These are phyloP conservation scores for Fraxinus anomala DNA, from an alignment of 257 asterid genomes.

Conservation along the genomic window DNA sequence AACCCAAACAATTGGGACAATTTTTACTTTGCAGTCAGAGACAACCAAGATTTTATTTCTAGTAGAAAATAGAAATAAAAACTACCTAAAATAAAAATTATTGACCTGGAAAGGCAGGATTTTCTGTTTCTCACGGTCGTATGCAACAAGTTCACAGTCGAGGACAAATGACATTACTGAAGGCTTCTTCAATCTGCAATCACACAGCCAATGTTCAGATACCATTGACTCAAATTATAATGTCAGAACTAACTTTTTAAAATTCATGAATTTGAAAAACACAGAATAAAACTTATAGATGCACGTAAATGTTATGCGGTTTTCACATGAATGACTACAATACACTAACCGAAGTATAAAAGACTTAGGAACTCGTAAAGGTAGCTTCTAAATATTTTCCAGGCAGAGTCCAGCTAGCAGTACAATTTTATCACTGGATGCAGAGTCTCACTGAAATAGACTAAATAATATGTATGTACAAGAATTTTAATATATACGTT, in stretches of 20 bases:
- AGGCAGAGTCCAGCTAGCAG: background rate
- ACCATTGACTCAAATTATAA: constrained; percentile 18
- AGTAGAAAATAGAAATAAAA: constrained; percentile 10
- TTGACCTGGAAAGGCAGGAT: constrained; percentile 91
- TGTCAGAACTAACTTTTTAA: background rate
- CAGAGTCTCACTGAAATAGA: no score
- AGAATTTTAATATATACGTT: no score
- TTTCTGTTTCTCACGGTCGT: constrained; percentile 83
- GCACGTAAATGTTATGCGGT: no score
- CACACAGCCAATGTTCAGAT: constrained; percentile 23
- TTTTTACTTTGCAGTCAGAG: background rate
- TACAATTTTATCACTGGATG: no score
- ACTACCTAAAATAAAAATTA: background rate
- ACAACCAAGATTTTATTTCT: constrained; percentile 6
- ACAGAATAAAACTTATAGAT: no score
- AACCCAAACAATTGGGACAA: no score
- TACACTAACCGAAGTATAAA: background rate
- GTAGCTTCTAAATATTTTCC: constrained; percentile 1
- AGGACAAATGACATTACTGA: constrained; percentile 84
- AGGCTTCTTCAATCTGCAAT: constrained; percentile 73
- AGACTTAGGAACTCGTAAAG: constrained; percentile 4
- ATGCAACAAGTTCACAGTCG: constrained; percentile 96
- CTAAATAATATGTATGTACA: no score
- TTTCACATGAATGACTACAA: no score
- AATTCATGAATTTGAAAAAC: no score